Evolutionary conservation across 2,329 filamentous ascomycete genomes (phyloP).

Genomic region (Fusarium nurragi): DNA sequence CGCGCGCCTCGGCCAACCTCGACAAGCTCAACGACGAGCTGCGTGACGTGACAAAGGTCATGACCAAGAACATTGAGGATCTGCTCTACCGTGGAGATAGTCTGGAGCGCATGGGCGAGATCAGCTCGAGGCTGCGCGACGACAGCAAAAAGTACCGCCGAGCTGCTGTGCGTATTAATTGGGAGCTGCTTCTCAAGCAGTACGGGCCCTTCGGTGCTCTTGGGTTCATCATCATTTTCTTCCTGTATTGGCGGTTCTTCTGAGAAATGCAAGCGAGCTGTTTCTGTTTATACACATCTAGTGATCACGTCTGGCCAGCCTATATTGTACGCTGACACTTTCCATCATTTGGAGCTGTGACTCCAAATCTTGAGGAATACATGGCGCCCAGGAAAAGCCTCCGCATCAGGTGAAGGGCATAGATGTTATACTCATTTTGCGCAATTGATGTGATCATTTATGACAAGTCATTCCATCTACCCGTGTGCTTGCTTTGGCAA

Average conservation of each 20-base stretch:
- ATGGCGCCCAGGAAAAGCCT: not conserved
- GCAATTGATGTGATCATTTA: constrained; percentile 41
- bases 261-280: constrained; percentile 52
- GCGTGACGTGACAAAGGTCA: constrained; percentile 97
- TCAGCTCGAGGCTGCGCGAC: constrained; percentile 85
- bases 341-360: not conserved
- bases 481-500: constrained; percentile 22
- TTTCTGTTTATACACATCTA: constrained; percentile 24
- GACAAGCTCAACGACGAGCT: constrained; percentile 97
- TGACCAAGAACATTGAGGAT: constrained; percentile 99
- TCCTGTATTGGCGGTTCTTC: constrained; percentile 95
- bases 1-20: constrained; percentile 88
- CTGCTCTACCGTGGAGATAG: constrained; percentile 93
- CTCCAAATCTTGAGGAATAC: not conserved
- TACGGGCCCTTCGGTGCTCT: constrained; percentile 90
- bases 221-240: constrained; percentile 82
- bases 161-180: constrained; percentile 95
- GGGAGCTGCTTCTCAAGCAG: constrained; percentile 96
- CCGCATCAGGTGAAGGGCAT: not conserved
- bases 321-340: not conserved
- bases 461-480: constrained; percentile 19
- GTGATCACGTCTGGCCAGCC: constrained; percentile 17
- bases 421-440: constrained; percentile 26
- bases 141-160: constrained; percentile 94
- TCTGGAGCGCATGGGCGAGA: constrained; percentile 95